A percentile compares a stretch with the other conserved stretches of the same genome.
Evolutionary conservation across 2,329 filamentous ascomycete species (phyloP).

Genomic region (Fusarium poae): DNA sequence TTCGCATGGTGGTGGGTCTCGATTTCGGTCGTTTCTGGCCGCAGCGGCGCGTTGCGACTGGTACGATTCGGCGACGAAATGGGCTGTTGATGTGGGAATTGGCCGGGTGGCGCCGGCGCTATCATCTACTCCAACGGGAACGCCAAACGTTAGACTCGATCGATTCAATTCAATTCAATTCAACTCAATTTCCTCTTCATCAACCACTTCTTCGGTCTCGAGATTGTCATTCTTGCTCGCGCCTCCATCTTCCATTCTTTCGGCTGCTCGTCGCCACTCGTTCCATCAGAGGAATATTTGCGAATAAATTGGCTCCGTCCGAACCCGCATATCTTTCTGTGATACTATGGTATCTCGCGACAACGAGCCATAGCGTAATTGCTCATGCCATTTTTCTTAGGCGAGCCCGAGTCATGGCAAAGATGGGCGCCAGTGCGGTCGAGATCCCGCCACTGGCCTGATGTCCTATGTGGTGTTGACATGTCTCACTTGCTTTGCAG

Average conservation of each 20-base stretch:
- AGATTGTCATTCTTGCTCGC: constrained; percentile 9
- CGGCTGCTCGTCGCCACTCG: constrained; percentile 9
- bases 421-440: constrained; percentile 27
- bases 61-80: constrained; percentile 49
- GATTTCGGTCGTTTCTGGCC: constrained; percentile 44
- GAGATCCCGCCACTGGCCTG: constrained; percentile 48
- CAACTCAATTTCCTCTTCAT: constrained; percentile 18
- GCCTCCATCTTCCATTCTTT: constrained; percentile 7
- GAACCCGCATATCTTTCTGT: constrained; percentile 5
- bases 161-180: constrained; percentile 7
- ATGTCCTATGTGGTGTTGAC: constrained; percentile 35
- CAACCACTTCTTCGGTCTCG: constrained; percentile 19
- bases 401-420: constrained; percentile 9
- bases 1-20: constrained; percentile 42
- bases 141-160: constrained; percentile 41
- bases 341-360: constrained; percentile 11
- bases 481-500: constrained; percentile 39
- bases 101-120: constrained; percentile 44
- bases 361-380: constrained; percentile 20
- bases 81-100: constrained; percentile 48
- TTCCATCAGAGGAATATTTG: constrained; percentile 6
- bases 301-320: constrained; percentile 15
- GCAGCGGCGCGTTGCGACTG: constrained; percentile 44
- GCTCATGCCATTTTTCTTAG: constrained; percentile 21
- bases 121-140: constrained; percentile 44